These are phyloP conservation scores for Vanderwaltozyma verrucispora DNA, from an alignment of 805 yeast species.

Conservation along the genomic window DNA sequence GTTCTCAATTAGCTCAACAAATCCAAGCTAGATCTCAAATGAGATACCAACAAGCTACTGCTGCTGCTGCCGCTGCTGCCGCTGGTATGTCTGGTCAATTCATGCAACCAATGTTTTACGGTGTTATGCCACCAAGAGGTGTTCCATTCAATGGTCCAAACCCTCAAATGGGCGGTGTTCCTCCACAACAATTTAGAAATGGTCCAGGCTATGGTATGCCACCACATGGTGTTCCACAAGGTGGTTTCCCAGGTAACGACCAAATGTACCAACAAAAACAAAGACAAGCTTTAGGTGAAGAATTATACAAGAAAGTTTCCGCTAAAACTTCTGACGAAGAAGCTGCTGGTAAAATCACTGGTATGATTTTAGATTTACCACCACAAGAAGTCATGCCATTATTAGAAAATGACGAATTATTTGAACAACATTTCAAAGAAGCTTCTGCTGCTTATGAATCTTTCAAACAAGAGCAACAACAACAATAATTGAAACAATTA, in stretches of 20 bases:
- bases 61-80: constrained; percentile 33
- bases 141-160: constrained; percentile 70
- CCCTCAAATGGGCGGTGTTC: constrained; percentile 68
- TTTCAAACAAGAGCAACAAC: constrained; percentile 50
- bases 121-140: constrained; percentile 71
- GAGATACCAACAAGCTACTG: constrained; percentile 96
- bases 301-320: constrained; percentile 84
- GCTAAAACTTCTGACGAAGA: constrained; percentile 83
- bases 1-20: constrained; percentile 94
- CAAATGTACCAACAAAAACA: constrained; percentile 75
- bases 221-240: constrained; percentile 54
- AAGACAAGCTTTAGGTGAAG: constrained; percentile 97
- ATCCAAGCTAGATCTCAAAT: constrained; percentile 96
- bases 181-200: constrained; percentile 56
- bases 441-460: constrained; percentile 91
- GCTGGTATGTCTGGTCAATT: constrained; percentile 33
- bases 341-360: constrained; percentile 97
- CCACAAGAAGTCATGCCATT: constrained; percentile 81
- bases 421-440: constrained; percentile 86
- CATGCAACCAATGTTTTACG: constrained; percentile 33
- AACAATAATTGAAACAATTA: constrained; percentile 31
- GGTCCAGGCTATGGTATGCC: constrained; percentile 89
- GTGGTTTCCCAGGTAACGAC: constrained; percentile 34
- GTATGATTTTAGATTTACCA: constrained; percentile 96
- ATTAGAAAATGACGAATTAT: constrained; percentile 81